Conservation (phyloP, 352 stramenopile genomes). For the Phytophthora fragariaefolia region DNA sequence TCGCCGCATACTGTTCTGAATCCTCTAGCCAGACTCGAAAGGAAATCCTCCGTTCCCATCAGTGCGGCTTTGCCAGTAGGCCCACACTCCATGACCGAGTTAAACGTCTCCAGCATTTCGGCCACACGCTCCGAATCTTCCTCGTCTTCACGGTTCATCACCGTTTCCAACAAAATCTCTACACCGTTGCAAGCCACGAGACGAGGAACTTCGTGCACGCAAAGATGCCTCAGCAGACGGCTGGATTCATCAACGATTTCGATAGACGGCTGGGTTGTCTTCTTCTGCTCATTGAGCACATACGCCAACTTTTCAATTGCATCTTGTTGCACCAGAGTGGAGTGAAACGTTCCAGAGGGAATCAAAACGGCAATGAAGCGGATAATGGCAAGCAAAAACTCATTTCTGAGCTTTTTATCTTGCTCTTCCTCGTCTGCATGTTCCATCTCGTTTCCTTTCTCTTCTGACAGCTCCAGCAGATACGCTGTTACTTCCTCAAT, state of each 20-base stretch:
- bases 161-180: constrained; percentile 58
- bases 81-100: constrained; percentile 61
- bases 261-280: constrained; percentile 23
- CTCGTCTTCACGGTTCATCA: constrained; percentile 30
- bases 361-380: constrained; percentile 53
- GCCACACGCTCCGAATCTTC: constrained; percentile 38
- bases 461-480: constrained; percentile 48
- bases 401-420: constrained; percentile 16
- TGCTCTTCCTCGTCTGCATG: constrained; percentile 21
- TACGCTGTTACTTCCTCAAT: constrained; percentile 66
- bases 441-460: constrained; percentile 27
- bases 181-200: constrained; percentile 70
- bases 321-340: constrained; percentile 56
- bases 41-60: constrained; percentile 54
- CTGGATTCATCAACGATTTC: constrained; percentile 47
- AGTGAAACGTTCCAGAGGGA: constrained; percentile 39
- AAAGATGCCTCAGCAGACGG: constrained; percentile 62
- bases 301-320: constrained; percentile 62
- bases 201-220: constrained; percentile 64
- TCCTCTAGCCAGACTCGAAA: constrained; percentile 48
- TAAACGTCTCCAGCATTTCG: constrained; percentile 68
- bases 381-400: constrained; percentile 46
- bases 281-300: constrained; percentile 61
- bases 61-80: constrained; percentile 50
- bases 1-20: constrained; percentile 37